Evolutionary conservation across 2,329 filamentous ascomycete genomes (phyloP), one percentile per base, ranked within the genome.

Genomic region (Sporothrix globosa): DNA sequence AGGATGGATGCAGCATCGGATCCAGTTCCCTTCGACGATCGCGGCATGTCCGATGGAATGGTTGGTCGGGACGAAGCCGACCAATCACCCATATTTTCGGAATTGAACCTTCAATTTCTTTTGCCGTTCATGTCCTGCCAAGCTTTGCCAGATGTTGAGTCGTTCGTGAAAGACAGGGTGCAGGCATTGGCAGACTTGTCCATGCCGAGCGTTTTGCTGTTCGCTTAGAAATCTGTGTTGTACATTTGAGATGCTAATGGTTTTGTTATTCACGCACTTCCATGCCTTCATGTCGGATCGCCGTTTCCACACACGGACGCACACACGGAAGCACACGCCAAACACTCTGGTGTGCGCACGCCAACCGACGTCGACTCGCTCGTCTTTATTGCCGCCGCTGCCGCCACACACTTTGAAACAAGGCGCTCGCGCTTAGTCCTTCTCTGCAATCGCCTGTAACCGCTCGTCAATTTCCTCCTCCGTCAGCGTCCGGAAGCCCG

Each of bases 381-480:
- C 17, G 46, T 66, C 21, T 61, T 48, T 58, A 9, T 53, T 24
- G 67, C 70, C 63, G 19, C 67, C 54, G 52, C 53, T n/a, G 69
- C 53, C 58, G 54, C 69, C 69, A 71, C 54, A 5, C 46, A 9
- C n/a, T 24, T 14, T 21, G 21, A 21, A 7, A 27, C 14, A 58
- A 21, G 10, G 14, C 70, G 44, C 46, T 17, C 39, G 21, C 17
- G 10, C 24, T 89, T 87, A 99, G 83, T 99, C 96, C 88, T 97
- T 98, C 87, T 99, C 96, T 71, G 93, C 93, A 81, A 99, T 99
- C 70, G 95, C 93, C 83, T 98, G 94, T 84, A 99, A 88, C 82
- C 96, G 89, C 83, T 98, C 96, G 78, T 99, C 96, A 81, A 99
- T 97, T 88, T 99, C 95, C 48, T 98, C 94, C 82, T 97, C 95